phyloP scores from a whole-genome alignment of 179 eudicot species.

The Corrigiola litoralis region DNA sequence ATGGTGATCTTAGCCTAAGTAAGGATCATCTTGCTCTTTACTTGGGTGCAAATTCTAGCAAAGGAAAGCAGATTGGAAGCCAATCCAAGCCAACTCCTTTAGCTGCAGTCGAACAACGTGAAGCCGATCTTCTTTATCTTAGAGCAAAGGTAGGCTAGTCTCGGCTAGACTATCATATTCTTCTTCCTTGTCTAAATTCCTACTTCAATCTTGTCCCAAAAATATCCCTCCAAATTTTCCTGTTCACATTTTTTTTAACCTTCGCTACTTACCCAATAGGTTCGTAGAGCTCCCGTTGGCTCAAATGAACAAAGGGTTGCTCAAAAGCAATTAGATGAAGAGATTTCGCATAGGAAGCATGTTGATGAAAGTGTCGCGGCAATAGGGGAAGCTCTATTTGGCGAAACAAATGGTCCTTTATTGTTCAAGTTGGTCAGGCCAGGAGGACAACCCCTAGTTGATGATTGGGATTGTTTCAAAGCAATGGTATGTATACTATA shows the following conservation, averaged over 20 bases:
- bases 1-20: slow-evolving; percentile 47
- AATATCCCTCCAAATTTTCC: too few species aligned
- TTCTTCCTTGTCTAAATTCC: too few species aligned
- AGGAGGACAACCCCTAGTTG: slow-evolving; percentile 63
- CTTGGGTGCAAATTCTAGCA: slow-evolving; percentile 26
- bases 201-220: too few species aligned
- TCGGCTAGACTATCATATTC: too few species aligned
- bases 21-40: slow-evolving; percentile 36
- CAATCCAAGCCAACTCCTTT: neutral
- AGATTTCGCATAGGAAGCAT: slow-evolving; percentile 59
- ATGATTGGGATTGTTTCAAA: slow-evolving; percentile 87
- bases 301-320: slow-evolving; percentile 50
- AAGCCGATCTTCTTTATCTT: slow-evolving; percentile 25
- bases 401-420: slow-evolving; percentile 31
- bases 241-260: too few species aligned
- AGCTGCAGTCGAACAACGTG: slow-evolving; percentile 18
- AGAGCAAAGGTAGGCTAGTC: slow-evolving; percentile 9
- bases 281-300: slow-evolving; percentile 52
- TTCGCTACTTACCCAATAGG: too few species aligned
- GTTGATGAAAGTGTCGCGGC: slow-evolving; percentile 45
- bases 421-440: slow-evolving; percentile 45
- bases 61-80: neutral
- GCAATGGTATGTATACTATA: slow-evolving; percentile 39
- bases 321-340: slow-evolving; percentile 42
- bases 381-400: slow-evolving; percentile 59